Evolutionary conservation across 208 protist species (phyloP).

Genomic region (Perkinsela sp.): DNA sequence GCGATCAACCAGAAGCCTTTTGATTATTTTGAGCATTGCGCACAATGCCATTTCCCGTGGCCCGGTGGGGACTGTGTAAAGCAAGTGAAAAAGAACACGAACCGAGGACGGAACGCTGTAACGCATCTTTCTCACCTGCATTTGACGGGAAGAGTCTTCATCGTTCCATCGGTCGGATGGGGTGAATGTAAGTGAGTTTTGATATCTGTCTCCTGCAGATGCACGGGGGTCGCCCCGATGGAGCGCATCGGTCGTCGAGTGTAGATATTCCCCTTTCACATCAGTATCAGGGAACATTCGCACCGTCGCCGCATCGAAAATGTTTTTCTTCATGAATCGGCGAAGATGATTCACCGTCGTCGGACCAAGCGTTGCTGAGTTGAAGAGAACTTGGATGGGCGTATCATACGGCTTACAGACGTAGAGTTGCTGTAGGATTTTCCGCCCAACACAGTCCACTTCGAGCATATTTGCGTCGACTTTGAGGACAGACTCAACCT

Average conservation of each 20-base stretch:
- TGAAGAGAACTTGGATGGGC: slow-evolving; percentile 49
- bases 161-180: too few species aligned
- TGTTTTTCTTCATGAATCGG: slow-evolving; percentile 52
- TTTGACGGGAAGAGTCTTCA: too few species aligned
- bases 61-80: not conserved
- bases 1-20: not conserved
- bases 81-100: not conserved
- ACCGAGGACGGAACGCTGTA: not conserved
- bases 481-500: slow-evolving; percentile 51
- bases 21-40: not conserved
- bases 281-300: slow-evolving; percentile 26
- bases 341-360: slow-evolving; percentile 55
- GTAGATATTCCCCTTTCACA: not conserved
- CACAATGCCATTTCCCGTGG: not conserved
- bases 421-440: slow-evolving; percentile 43
- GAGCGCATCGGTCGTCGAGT: not conserved
- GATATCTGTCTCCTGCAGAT: not conserved
- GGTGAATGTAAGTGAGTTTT: not conserved
- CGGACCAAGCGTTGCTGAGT: slow-evolving; percentile 39
- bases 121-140: too few species aligned
- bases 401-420: slow-evolving; percentile 48
- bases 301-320: slow-evolving; percentile 22
- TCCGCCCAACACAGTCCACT: slow-evolving; percentile 22
- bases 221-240: not conserved
- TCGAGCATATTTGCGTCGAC: slow-evolving; percentile 5